Conservation (phyloP, 2,329 filamentous ascomycete species). For the Monilinia fructicola region DNA sequence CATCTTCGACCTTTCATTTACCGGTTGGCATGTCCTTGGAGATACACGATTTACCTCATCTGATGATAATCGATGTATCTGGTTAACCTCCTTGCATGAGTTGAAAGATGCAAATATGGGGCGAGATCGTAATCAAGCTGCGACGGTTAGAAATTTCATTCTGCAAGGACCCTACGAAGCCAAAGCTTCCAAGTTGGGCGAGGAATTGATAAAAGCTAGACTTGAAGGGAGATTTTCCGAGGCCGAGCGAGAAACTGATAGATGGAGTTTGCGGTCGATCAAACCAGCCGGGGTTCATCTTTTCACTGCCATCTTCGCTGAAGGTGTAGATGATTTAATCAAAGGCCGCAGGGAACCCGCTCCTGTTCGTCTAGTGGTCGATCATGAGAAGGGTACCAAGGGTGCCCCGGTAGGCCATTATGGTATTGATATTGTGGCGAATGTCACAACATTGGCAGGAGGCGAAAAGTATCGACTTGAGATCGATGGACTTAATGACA, state of each 20-base stretch:
- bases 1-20: constrained; percentile 70
- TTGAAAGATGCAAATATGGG: constrained; percentile 56
- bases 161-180: constrained; percentile 76
- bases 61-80: constrained; percentile 61
- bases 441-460: constrained; percentile 55
- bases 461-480: constrained; percentile 57
- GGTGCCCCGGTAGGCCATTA: constrained; percentile 65
- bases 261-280: constrained; percentile 76
- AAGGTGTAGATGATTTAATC: constrained; percentile 60
- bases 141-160: constrained; percentile 66
- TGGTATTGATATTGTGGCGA: constrained; percentile 69
- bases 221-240: constrained; percentile 85
- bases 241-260: constrained; percentile 73
- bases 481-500: constrained; percentile 65
- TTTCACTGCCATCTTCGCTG: constrained; percentile 70
- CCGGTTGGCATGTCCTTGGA: constrained; percentile 67
- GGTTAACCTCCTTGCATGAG: constrained; percentile 65
- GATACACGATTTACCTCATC: constrained; percentile 74
- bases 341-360: constrained; percentile 68
- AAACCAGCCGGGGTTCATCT: constrained; percentile 60
- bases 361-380: constrained; percentile 69
- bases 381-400: constrained; percentile 65
- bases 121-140: constrained; percentile 49
- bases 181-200: constrained; percentile 72
- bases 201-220: constrained; percentile 83